These are phyloP conservation scores for Fraxinus cuspidata DNA, from an alignment of 257 asterid genomes.

Conservation along the genomic window DNA sequence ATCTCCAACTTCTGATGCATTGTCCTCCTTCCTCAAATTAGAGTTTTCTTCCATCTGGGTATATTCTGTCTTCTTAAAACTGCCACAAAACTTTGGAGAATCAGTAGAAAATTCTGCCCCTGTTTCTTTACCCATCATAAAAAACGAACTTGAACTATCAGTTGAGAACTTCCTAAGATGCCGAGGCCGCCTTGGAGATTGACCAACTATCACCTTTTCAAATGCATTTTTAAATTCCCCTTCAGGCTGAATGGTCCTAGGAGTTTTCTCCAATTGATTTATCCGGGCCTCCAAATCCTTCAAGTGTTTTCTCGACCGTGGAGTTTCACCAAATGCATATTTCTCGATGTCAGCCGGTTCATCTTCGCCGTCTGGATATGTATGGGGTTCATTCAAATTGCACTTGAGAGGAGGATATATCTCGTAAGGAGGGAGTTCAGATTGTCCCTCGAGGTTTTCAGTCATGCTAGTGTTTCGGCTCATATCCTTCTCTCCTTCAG, in stretches of 20 bases:
- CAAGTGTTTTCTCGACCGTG: conserved; percentile 55
- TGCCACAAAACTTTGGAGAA: conserved; percentile 57
- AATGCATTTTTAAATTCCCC: conserved; percentile 60
- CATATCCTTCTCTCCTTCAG: conserved; percentile 50
- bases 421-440: conserved; percentile 42
- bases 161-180: conserved; percentile 59
- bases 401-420: conserved; percentile 83
- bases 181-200: conserved; percentile 63
- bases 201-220: conserved; percentile 74
- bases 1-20: conserved; percentile 65
- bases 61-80: conserved; percentile 56
- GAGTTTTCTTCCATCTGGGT: conserved; percentile 49
- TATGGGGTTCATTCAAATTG: conserved; percentile 49
- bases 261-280: conserved; percentile 76
- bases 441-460: conserved; percentile 47
- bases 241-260: conserved; percentile 52
- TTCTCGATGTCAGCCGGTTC: conserved; percentile 71
- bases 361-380: conserved; percentile 49
- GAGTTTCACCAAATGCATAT: conserved; percentile 73
- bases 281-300: conserved; percentile 74
- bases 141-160: conserved; percentile 56
- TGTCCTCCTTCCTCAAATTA: conserved; percentile 50
- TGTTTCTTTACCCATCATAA: conserved; percentile 44
- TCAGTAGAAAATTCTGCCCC: conserved; percentile 47
- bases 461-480: conserved; percentile 46